Base-by-base conservation (phyloP, 1,139 yeast species). In the Hyphopichia khmerensis region DNA sequence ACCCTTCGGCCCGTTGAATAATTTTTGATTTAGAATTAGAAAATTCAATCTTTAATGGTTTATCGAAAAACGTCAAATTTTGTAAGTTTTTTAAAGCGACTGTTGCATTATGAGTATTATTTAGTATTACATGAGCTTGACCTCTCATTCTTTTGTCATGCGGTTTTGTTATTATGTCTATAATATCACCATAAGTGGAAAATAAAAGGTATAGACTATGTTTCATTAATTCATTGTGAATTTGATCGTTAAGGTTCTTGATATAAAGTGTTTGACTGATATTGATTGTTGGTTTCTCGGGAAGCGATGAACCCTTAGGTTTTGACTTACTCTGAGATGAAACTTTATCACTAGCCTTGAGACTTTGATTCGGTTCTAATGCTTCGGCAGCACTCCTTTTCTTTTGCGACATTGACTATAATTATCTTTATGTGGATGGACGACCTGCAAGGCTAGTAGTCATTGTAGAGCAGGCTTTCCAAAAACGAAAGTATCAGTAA, bases 71-170 rank as follows among this genome's bases (percentile, higher is more conserved):
- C 9, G 46, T 48, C 38, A 68, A 67, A 2, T 74, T 75, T 43
- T 84, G 79, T 7, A 82, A 56, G 8, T 71, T 60, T 34, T 72
- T 60, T 48, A 78, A 44, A 0, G 95, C 93, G 30, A 62, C 44
- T 1, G 71, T 62, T 0, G 95, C 87, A 37, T 75, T 72, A 5
- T 67, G 66, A 1, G 69, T 49, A 35, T 73, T 72, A 21, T 75
- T 72, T 45, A 82, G 78, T 5, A 80, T 74, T 1, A 88, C 62
- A 66, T 86, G 89, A 0, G 95, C 96, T 59, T 86, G 95, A 0
- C 96, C 96, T 34, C 91, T 69, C 69, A 81, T 71, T 50, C 70
- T 70, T 43, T 53, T 56, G 33, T 53, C 50, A 13, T 70, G 65
- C 16, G 73, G 67, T 40, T 73, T 72, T 39, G 72, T 56, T 26